Evolutionary conservation across 306 rosid species (phyloP), one percentile per base, ranked within the genome.

Genomic region (Inga leiocalycina): DNA sequence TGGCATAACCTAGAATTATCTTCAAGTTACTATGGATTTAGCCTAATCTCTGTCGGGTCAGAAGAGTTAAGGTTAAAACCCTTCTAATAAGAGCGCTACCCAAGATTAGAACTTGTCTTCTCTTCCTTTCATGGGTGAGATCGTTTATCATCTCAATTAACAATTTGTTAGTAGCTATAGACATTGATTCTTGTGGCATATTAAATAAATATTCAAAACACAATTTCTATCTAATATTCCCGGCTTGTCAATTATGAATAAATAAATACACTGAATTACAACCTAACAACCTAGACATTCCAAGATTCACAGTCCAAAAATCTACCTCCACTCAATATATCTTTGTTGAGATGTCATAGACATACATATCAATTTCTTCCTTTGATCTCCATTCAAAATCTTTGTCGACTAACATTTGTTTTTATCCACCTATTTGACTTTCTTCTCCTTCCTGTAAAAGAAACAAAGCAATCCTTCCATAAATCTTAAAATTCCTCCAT

Each of bases 371-470:
- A 62, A 11, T 27, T 62, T 62, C 10, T 19, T 61, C 67, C 11
- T 24, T 24, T 61, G 43, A 39, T 11, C 16, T 24, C 37, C 37
- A 24, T 27, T 62, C 68, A 62, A 12, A 11, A 24, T 62, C 68
- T 62, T 11, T 62, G 68, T 24, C 17, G 37, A 27, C 17, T 24
- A 27, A 11, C 68, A 24, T 62, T 27, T 62, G 37, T 27, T 59
- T 81, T 71, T 64, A 8, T 73, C 59, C 57, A 20, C 76, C 67
- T 75, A 16, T 67, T 39, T 0, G 24, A n/a, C 80, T 83, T 87
- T 74, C 84, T 82, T 81, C 83, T 80, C 67, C 45, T 59, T 32
- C 89, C 88, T 83, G 83, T 16, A 59, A 59, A 35, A 10, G 17
- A 56, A 66, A 22, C 44, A 27, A 43, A 71, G 71, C 12, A n/a